Evolutionary conservation across 2,329 filamentous ascomycete genomes (phyloP), one percentile per base, ranked within the genome.

Genomic region (Pleurostoma richardsiae): DNA sequence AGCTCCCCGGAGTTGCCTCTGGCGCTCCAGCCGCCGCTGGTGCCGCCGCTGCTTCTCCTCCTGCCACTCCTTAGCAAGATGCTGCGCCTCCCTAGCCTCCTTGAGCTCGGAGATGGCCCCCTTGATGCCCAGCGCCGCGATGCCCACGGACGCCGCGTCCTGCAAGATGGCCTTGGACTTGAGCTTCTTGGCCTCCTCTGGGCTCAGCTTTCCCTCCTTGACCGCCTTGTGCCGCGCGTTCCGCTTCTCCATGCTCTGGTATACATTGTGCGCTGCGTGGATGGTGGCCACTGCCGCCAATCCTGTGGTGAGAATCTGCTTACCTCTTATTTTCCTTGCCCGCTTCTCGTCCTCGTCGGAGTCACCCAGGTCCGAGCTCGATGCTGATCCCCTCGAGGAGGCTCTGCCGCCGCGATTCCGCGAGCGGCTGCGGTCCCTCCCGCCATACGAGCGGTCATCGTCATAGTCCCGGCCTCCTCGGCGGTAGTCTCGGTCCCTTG

Each of bases 271-370:
- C 54, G 74, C 77, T 54, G 79, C 79, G 61, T 82, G 77, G 55
- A 82, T 79, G 54, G 77, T 81, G 58, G 79, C 78, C 52, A 80
- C 74, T 44, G 75, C 70, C 45, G 79, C 79, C 47, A 82, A 65
- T 41, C 76, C 77, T 6, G 76, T 74, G 45, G 74, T 80, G 48
- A 82, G 53, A 50, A 80, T 56, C 69, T 80, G 77, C 73, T 82
- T 81, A 79, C 77, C 77, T 78, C 69, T 76, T 70, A 81, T 77
- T 61, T 77, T 80, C 61, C 69, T 74, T 36, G 69, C 70, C 51
- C 67, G 68, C 61, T 71, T 79, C 59, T 73, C 70, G 53, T 82
- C 79, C 27, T 77, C 75, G 19, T 77, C 73, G 51, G 79, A 81
- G 63, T 81, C 76, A 43, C 77, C 78, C 42, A 81, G 59, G 55